These are phyloP conservation scores for Aspergillus ibericus DNA, from an alignment of 2,329 filamentous ascomycete genomes.

Conservation along the genomic window DNA sequence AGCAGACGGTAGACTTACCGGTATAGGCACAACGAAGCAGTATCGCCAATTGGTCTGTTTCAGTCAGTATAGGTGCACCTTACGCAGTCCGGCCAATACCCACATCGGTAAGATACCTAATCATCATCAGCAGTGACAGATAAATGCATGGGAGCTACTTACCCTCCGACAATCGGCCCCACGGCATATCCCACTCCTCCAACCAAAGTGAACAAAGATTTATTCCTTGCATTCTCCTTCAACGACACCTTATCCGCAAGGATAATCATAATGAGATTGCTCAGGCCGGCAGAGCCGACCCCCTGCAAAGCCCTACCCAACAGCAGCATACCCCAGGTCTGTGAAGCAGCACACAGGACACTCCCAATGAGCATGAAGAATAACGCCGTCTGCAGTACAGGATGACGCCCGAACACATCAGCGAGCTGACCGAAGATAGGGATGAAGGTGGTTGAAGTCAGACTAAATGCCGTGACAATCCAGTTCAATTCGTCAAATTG, in stretches of 20 bases:
- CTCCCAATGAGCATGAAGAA: slow-evolving; percentile 61
- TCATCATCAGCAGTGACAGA: slow-evolving; percentile 3
- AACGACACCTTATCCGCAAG: slow-evolving; percentile 65
- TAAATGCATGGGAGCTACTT: slow-evolving; percentile 10
- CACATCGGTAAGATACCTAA: slow-evolving; percentile 35
- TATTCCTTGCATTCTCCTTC: slow-evolving; percentile 62
- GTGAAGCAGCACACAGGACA: slow-evolving; percentile 60
- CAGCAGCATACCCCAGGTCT: slow-evolving; percentile 59
- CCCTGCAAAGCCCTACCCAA: slow-evolving; percentile 65
- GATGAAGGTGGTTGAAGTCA: slow-evolving; percentile 67
- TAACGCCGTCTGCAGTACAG: slow-evolving; percentile 58
- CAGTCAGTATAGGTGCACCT: slow-evolving; percentile 41
- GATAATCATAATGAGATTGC: slow-evolving; percentile 62
- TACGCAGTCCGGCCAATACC: neutral
- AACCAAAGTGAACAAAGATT: slow-evolving; percentile 61
- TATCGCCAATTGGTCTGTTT: slow-evolving; percentile 60
- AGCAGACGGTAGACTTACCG: slow-evolving; percentile 43
- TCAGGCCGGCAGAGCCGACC: slow-evolving; percentile 60
- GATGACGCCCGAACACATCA: slow-evolving; percentile 65
- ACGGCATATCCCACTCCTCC: slow-evolving; percentile 60
- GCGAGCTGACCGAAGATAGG: slow-evolving; percentile 65
- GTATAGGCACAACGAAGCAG: slow-evolving; percentile 66
- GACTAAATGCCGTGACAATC: slow-evolving; percentile 69
- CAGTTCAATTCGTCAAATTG: slow-evolving; percentile 63
- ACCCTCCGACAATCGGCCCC: slow-evolving; percentile 62